Conservation (phyloP, 768 basidiomycete genomes). For the Pilatotrama ljubarskyi region DNA sequence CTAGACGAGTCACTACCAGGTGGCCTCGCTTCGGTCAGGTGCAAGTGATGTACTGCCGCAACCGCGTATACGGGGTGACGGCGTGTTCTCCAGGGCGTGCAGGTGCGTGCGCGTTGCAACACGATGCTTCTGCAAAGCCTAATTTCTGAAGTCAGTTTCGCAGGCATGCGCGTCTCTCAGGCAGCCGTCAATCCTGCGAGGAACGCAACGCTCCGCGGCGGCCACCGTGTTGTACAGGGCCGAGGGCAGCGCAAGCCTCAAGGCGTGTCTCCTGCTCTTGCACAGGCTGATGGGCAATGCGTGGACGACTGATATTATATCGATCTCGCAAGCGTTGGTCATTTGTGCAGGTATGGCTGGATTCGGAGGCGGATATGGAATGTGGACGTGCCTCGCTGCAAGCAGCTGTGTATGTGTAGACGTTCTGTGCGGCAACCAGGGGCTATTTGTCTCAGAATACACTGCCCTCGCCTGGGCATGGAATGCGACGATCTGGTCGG, state of each 20-base stretch:
- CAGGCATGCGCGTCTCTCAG: neutral
- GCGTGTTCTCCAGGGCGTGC: neutral
- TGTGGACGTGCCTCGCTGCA: constrained; percentile 1
- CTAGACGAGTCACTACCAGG: neutral
- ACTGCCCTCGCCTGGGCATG: neutral
- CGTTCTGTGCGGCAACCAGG: neutral
- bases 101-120: neutral
- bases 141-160: constrained; percentile 11
- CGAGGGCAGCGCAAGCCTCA: neutral
- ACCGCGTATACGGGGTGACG: neutral
- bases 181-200: neutral
- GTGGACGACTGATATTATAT: neutral
- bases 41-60: neutral
- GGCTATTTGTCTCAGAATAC: constrained; percentile 4
- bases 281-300: neutral
- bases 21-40: neutral
- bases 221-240: constrained; percentile 11
- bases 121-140: neutral
- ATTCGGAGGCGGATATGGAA: neutral
- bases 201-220: neutral
- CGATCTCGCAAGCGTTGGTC: neutral
- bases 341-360: neutral
- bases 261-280: neutral
- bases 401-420: constrained; percentile 2
- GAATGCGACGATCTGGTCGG: neutral